Evolutionary conservation across 1,139 yeast genomes (phyloP), one percentile per base, ranked within the genome.

Genomic region (Blastobotrys raffinosifermentans): DNA sequence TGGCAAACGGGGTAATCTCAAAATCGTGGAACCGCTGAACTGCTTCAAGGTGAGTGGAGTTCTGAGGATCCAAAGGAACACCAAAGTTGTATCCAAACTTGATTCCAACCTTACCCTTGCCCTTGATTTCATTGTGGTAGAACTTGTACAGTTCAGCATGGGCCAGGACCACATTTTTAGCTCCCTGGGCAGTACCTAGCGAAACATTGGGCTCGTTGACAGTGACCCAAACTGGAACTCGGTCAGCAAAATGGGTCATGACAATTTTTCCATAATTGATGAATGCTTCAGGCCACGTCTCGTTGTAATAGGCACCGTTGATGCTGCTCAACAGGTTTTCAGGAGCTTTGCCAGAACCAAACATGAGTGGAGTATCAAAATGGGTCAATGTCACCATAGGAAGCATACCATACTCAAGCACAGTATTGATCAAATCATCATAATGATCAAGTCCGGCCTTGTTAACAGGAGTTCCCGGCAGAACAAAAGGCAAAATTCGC

Each of bases 341-440:
- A 26, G 47, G 41, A 20, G 5, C 7, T 25, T 13, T 25, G 15
- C 15, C 27, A 19, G n/a, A 13, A 31, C 7, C 31, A 7, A 33
- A 15, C n/a, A 14, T n/a, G 31, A 44, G 38, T 5, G 65, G 65
- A 4, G 56, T 35, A 39, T 60, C 65, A 41, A 52, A 60, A 42
- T 60, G 65, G 26, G 51, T 51, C 37, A 60, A 51, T 1, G 65
- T 60, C 13, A 51, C 53, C 20, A 59, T 44, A 4, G 64, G 65
- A 19, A 45, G 46, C 22, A 60, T 45, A 4, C 63, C 64, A 26
- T 55, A 45, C 17, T 50, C 51, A 22, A 55, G 29, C 32, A 57
- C 50, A 27, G 56, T 50, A 37, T 60, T 52, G 26, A 60, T 51
- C 29, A 59, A 32, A 34, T 60, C 63, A 31, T 54, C 54, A 39